Conservation (phyloP, 768 basidiomycete genomes). For the Boletus sensibilis region DNA sequence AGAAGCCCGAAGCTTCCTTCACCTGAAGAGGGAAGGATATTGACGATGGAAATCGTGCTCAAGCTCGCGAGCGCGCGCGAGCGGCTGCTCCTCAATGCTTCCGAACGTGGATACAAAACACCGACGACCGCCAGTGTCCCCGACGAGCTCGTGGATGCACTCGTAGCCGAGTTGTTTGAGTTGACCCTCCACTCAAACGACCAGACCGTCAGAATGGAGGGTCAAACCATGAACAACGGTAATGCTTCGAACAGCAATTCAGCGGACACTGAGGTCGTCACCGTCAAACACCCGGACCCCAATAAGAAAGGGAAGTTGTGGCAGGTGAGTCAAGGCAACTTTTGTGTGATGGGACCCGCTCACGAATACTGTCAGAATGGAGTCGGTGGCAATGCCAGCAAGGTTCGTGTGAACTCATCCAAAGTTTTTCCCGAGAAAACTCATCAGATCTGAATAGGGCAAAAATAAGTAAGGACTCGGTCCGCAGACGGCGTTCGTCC, state of each 20-base stretch:
- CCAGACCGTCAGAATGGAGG: background rate
- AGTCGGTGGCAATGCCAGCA: background rate
- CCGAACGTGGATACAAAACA: conserved; percentile 25
- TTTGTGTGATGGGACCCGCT: background rate
- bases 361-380: conserved; percentile 6
- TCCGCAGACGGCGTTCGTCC: background rate
- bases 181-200: conserved; percentile 13
- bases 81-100: conserved; percentile 36
- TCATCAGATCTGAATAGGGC: conserved; percentile 2
- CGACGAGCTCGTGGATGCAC: conserved; percentile 24
- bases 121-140: conserved; percentile 29
- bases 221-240: conserved; percentile 7
- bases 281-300: background rate
- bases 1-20: conserved; percentile 50
- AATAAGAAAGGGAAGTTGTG: background rate
- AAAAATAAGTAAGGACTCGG: background rate
- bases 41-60: conserved; percentile 59
- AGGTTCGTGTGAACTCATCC: background rate
- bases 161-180: conserved; percentile 36
- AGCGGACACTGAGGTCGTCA: background rate
- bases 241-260: background rate
- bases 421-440: background rate
- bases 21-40: conserved; percentile 49
- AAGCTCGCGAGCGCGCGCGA: conserved; percentile 56
- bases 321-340: conserved; percentile 5